Conservation (phyloP, 2,329 filamentous ascomycete species). For the Colletotrichum shisoi region DNA sequence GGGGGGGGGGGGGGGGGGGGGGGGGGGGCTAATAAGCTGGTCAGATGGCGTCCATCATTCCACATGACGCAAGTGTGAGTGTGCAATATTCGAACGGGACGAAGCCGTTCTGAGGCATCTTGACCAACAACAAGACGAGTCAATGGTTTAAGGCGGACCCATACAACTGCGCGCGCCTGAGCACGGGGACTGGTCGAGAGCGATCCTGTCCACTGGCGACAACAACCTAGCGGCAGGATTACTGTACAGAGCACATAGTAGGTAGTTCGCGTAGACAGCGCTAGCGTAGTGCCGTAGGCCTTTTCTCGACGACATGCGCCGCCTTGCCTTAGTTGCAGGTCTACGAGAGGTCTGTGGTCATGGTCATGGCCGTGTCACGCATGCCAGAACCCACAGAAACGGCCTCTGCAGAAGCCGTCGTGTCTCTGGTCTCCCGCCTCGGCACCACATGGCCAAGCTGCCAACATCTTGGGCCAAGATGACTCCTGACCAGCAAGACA, state of each 20-base stretch:
- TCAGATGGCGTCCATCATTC: not conserved
- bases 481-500: not conserved
- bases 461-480: not conserved
- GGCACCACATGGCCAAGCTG: constrained; percentile 9
- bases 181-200: too few species aligned
- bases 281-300: not conserved
- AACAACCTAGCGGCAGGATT: not conserved
- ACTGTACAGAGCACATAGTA: too few species aligned
- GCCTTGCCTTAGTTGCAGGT: not conserved
- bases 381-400: too few species aligned
- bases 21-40: not conserved
- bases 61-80: constrained; percentile 9
- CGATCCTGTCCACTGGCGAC: not conserved
- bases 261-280: not conserved
- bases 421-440: not conserved
- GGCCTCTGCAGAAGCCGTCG: not conserved
- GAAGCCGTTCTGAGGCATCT: not conserved
- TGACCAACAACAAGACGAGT: not conserved
- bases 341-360: not conserved
- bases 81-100: not conserved
- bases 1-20: too few species aligned
- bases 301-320: not conserved
- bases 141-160: not conserved
- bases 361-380: not conserved
- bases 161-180: not conserved